These are phyloP conservation scores for Coemansia sp. DNA, from an alignment of 192 early-diverging fungal species.

Conservation along the genomic window DNA sequence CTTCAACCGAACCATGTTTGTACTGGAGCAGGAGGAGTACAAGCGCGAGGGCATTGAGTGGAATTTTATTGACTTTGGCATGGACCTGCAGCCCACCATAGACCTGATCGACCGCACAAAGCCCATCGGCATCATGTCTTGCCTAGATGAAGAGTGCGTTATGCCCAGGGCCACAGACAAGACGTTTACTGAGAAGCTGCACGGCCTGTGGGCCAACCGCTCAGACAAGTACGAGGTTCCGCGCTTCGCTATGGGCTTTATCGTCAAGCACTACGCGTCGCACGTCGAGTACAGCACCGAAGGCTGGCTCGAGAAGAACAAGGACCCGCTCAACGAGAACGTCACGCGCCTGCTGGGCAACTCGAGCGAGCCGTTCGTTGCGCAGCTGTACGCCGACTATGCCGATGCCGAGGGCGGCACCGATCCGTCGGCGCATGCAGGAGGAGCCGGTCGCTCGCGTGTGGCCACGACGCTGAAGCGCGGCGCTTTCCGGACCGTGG, in stretches of 20 bases:
- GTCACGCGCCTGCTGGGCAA: slow-evolving; percentile 82
- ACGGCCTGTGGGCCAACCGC: slow-evolving; percentile 84
- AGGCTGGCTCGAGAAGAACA: slow-evolving; percentile 98
- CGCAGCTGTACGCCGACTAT: slow-evolving; percentile 81
- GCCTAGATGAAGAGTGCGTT: slow-evolving; percentile 98
- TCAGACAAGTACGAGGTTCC: slow-evolving; percentile 85
- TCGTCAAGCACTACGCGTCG: slow-evolving; percentile 92
- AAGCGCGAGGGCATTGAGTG: slow-evolving; percentile 94
- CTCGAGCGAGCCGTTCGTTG: slow-evolving; percentile 78
- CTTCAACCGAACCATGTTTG: slow-evolving; percentile 99
- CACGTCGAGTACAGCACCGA: slow-evolving; percentile 88
- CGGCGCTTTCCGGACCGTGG: slow-evolving; percentile 91
- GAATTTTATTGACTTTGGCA: slow-evolving; percentile 97
- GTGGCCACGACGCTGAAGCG: slow-evolving; percentile 63
- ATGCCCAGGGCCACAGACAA: slow-evolving; percentile 94
- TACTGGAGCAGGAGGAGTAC: slow-evolving; percentile 98
- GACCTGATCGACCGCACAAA: slow-evolving; percentile 97
- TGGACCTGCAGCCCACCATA: slow-evolving; percentile 96
- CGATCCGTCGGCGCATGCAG: slow-evolving; percentile 5
- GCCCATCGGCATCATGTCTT: slow-evolving; percentile 95
- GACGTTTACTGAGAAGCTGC: slow-evolving; percentile 90
- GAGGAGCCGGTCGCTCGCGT: slow-evolving; percentile 9
- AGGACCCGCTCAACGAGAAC: slow-evolving; percentile 96
- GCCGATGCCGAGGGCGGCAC: slow-evolving; percentile 47
- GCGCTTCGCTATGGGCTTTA: slow-evolving; percentile 86